Conservation (phyloP, 192 early-diverging fungal species). For the Coemansia sp. region DNA sequence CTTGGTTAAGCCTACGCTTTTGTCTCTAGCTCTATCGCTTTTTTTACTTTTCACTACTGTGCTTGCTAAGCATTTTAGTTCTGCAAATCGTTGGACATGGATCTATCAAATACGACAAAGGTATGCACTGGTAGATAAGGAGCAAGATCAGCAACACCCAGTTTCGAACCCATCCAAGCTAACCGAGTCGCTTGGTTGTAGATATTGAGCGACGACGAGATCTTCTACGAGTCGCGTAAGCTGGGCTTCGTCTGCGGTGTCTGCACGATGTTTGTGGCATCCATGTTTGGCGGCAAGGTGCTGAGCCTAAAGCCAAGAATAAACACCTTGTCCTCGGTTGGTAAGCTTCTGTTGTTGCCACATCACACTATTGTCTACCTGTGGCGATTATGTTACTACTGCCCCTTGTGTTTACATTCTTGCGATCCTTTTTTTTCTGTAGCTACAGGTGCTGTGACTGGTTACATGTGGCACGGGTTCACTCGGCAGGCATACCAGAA, state of each 20-base stretch:
- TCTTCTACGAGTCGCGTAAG: constrained; percentile 50
- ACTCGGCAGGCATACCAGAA: constrained; percentile 51
- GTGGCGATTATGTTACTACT: constrained; percentile 1
- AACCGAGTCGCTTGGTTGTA: constrained; percentile 7
- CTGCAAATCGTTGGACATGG: not conserved
- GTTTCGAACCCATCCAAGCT: not conserved
- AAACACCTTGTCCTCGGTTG: constrained; percentile 32
- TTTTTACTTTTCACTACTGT: not conserved
- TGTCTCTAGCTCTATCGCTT: not conserved
- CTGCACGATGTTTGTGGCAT: constrained; percentile 42
- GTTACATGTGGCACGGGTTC: constrained; percentile 53
- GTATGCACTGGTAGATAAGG: not conserved
- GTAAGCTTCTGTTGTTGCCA: constrained; percentile 17
- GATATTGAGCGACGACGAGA: constrained; percentile 46
- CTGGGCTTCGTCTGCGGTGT: constrained; percentile 40
- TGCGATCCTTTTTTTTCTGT: constrained; percentile 2
- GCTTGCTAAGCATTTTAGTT: not conserved
- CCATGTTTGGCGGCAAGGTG: constrained; percentile 37
- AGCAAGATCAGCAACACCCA: not conserved
- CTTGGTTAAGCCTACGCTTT: not conserved
- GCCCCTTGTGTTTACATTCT: constrained; percentile 1
- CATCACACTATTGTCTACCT: not conserved
- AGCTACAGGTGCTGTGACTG: constrained; percentile 46
- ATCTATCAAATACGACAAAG: not conserved
- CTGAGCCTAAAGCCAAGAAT: constrained; percentile 29